Base-by-base conservation (phyloP, 2,329 filamentous ascomycete genomes). In the Pseudocercospora vitis region DNA sequence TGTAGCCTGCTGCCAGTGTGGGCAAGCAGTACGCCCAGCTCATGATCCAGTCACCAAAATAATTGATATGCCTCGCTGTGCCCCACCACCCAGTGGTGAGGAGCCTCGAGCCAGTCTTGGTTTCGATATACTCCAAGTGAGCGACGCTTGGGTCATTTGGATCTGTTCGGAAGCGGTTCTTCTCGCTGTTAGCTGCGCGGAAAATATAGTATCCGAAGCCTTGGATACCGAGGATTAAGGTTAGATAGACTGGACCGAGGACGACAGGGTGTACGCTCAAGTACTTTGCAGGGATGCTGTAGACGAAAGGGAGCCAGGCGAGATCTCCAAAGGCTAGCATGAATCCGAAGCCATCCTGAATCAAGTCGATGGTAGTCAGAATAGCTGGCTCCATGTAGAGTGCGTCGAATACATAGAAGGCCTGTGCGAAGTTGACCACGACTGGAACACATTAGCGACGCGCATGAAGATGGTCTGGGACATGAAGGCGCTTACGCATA, bases 291-390 rank as follows among this genome's bases (percentile, higher is more conserved):
- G 95, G 91, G 29, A 89, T 78, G 14, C 84, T 88, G 78, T 96
- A 97, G 54, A 89, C 79, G 70, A 95, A 95, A 0, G 92, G 92
- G 2, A 96, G 82, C 92, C 92, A 97, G 57, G 88, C 88, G 4
- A 96, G 79, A 66, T 97, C 92, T 52, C 91, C 92, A 69, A 96
- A 96, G 1, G 89, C 79, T 28, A 97, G 80, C 92, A 97, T 97
- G 76, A 90, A 90, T 49, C 92, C 92, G 63, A 97, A 96, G 4
- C 92, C 92, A 65, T 97, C 92, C 35, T 85, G 89, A 48, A 87
- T 95, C 61, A 96, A 87, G 68, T 97, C 92, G 74, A 97, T 96
- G 26, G 91, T 96, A 1, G 91, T 96, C 60, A 96, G 76, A 58
- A 96, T 87, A 2, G 90, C 87, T 0, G 88, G 81, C 71, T 97